Conservation (phyloP, 805 yeast species). For the Barnettozyma vustinii region DNA sequence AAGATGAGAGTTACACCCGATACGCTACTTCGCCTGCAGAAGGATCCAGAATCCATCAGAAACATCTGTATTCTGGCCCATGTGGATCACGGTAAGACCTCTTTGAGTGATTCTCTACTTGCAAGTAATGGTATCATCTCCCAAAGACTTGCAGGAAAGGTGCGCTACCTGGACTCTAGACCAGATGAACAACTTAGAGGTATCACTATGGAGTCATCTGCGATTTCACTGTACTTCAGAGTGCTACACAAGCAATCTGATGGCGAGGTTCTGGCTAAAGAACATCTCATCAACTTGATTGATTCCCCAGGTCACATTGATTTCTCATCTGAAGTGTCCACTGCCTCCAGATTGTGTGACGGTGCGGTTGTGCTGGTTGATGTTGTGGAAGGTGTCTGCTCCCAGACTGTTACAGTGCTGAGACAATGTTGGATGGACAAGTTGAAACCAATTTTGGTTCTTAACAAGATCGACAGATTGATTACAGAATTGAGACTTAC, state of each 20-base stretch:
- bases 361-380: conserved; percentile 95
- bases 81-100: conserved; percentile 98
- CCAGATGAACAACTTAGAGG: conserved; percentile 96
- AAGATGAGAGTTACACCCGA: conserved; percentile 55
- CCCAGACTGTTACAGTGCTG: conserved; percentile 91
- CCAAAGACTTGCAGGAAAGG: conserved; percentile 91
- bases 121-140: conserved; percentile 97
- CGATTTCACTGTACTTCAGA: conserved; percentile 87
- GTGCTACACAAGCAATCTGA: conserved; percentile 44
- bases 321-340: conserved; percentile 92
- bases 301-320: conserved; percentile 99
- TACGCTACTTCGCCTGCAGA: conserved; percentile 61
- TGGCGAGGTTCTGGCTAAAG: conserved; percentile 47
- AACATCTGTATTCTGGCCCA: conserved; percentile 96
- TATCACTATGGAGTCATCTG: conserved; percentile 96
- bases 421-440: conserved; percentile 96
- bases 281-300: conserved; percentile 82
- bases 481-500: conserved; percentile 76
- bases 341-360: conserved; percentile 93
- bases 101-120: conserved; percentile 82
- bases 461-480: conserved; percentile 88
- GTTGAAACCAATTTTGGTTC: conserved; percentile 77
- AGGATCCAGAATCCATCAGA: conserved; percentile 63
- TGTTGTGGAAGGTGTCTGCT: conserved; percentile 97
- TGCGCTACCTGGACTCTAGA: conserved; percentile 85